Conservation (phyloP, 164 flowering plant species). For the Warburgia ugandensis region DNA sequence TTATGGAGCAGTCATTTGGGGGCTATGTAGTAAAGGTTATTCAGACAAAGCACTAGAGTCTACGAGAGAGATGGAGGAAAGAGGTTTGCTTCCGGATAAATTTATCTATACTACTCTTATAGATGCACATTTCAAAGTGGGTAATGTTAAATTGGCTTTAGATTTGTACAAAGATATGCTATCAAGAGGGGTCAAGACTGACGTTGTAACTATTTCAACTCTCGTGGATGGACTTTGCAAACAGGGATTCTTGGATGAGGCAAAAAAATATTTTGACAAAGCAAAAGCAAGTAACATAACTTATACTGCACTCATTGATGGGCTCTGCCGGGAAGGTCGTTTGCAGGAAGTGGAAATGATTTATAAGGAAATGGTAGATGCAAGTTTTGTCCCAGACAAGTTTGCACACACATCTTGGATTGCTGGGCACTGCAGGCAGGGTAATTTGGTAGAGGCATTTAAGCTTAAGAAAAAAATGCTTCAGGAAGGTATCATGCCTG, state of each 20-base stretch:
- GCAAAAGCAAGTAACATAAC: constrained; percentile 25
- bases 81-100: constrained; percentile 26
- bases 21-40: constrained; percentile 23
- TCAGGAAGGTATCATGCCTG: constrained; percentile 23
- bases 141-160: constrained; percentile 23
- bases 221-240: constrained; percentile 33
- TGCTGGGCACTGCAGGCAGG: constrained; percentile 22
- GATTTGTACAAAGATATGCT: constrained; percentile 17
- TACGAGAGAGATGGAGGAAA: constrained; percentile 19
- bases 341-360: constrained; percentile 20
- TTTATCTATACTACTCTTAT: constrained; percentile 25
- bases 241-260: constrained; percentile 25
- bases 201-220: constrained; percentile 24
- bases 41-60: constrained; percentile 18
- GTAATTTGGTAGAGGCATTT: constrained; percentile 32
- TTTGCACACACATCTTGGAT: constrained; percentile 31
- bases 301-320: constrained; percentile 31
- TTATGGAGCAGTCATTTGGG: constrained; percentile 32
- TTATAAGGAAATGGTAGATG: constrained; percentile 26
- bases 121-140: constrained; percentile 31
- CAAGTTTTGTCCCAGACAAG: constrained; percentile 29
- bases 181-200: constrained; percentile 25
- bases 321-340: constrained; percentile 26
- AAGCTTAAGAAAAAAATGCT: constrained; percentile 32
- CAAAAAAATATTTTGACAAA: constrained; percentile 18